Evolutionary conservation across 768 basidiomycete species (phyloP).

Genomic region (Leccinum variicolor): DNA sequence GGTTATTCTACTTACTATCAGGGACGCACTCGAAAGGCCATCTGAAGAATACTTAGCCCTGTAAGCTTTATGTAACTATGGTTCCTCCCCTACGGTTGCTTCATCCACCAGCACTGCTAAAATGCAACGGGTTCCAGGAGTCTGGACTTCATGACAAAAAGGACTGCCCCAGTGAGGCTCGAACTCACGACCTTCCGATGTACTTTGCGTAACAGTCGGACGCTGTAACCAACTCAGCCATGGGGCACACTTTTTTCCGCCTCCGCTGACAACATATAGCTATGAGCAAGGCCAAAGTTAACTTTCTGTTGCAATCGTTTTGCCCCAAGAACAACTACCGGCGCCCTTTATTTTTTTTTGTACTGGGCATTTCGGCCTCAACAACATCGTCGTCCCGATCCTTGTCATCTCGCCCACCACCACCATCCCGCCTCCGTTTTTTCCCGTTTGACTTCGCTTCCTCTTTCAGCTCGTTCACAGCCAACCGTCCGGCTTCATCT

Average conservation of each 20-base stretch:
- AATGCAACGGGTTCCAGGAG: no score
- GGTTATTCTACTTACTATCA: no score
- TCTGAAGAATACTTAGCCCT: no score
- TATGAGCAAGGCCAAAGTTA: not conserved
- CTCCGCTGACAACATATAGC: no score
- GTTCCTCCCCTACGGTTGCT: no score
- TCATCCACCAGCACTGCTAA: no score
- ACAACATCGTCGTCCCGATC: slow-evolving; percentile 93
- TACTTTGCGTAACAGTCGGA: slow-evolving; percentile 57
- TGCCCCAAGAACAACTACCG: slow-evolving; percentile 24
- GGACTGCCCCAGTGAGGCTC: slow-evolving; percentile 59
- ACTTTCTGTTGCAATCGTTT: not conserved
- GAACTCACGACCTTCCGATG: slow-evolving; percentile 71
- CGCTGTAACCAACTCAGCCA: slow-evolving; percentile 79
- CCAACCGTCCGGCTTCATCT: slow-evolving; percentile 76
- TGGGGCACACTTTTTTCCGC: slow-evolving; percentile 43
- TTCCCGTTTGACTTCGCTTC: slow-evolving; percentile 50
- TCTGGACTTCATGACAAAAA: not conserved
- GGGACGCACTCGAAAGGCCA: no score
- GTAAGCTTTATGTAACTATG: no score
- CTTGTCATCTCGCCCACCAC: slow-evolving; percentile 61
- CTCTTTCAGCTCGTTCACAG: slow-evolving; percentile 81
- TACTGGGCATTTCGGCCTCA: slow-evolving; percentile 81
- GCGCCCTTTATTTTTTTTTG: slow-evolving; percentile 53
- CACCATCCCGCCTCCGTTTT: slow-evolving; percentile 47